Conservation (phyloP, 306 rosid genomes). For the Hippophae gyantsensis region DNA sequence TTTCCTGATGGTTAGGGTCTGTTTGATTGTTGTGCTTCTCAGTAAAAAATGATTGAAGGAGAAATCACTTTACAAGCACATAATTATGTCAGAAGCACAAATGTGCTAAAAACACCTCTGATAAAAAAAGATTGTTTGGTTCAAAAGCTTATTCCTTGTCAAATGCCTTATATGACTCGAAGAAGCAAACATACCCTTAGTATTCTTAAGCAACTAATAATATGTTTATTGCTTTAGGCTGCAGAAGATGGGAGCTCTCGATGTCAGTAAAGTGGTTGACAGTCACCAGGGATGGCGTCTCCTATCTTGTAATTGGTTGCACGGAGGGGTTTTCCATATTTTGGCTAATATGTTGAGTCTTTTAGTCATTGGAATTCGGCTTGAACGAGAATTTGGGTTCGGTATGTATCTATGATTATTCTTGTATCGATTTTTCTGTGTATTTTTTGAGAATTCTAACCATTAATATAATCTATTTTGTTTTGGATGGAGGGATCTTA, state of each 20-base stretch:
- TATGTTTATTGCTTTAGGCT: constrained; percentile 40
- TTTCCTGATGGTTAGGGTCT: neutral
- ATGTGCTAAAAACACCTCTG: no score
- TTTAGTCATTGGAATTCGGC: constrained; percentile 82
- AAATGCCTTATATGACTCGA: no score
- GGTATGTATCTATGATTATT: constrained; percentile 35
- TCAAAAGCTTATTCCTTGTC: no score
- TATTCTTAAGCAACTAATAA: no score
- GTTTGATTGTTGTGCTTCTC: neutral
- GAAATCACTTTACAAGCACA: no score
- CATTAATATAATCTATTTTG: neutral
- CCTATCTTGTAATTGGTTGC: constrained; percentile 81
- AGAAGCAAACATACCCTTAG: no score
- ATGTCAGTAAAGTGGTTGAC: constrained; percentile 55
- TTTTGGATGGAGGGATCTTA: neutral
- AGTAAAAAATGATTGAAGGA: no score
- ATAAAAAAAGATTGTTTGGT: no score
- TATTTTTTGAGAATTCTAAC: constrained; percentile 4
- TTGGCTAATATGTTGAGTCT: constrained; percentile 86
- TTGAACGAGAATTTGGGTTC: constrained; percentile 95
- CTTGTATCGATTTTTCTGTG: constrained; percentile 2
- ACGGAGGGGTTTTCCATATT: constrained; percentile 81
- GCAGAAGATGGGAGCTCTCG: constrained; percentile 89
- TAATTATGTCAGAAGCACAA: no score
- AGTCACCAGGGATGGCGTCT: constrained; percentile 88